Base-by-base conservation (phyloP, 192 early-diverging fungal genomes). In the Allomyces arbusculus region DNA sequence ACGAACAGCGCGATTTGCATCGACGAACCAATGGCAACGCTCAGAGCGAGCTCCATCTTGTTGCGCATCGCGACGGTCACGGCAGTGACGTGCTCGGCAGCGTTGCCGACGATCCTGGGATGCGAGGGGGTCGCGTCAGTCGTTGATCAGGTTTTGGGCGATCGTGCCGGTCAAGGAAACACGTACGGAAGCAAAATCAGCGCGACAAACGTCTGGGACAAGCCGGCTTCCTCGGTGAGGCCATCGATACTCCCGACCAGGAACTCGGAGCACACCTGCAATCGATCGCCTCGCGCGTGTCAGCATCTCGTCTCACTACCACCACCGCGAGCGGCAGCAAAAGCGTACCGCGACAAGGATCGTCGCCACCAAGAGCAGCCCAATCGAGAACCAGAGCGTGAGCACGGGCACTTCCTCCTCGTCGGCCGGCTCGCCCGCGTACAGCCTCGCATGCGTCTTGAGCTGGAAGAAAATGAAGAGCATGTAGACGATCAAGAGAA, bases 41-140 rank as follows among this genome's bases (percentile, higher is more conserved):
- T 82, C 65, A 97, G 80, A 0, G 89, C 86, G 55, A 97, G 70
- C 69, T 95, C 89, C 91, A 91, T 93, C 76, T 93, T 93, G 79
- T 92, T 84, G 70, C 86, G 84, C 63, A 88, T 81, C 2, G 91
- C 87, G 14, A 82, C 84, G 1, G 81, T 82, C 23, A 91, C 78
- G 23, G 91, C 91, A 0, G 88, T 91, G 26, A 90, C 82, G 70
- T 95, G 90, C 76, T 79, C 77, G 20, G 55, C 23, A 9, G 64
- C 63, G 61, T 67, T 44, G 12, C 65, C 65, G 10, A 66, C 65
- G 50, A 66, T 66, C n/a, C 33, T 40, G 8, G 3, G 3, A 40
- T 0, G 33, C 0, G 33, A 8, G 7, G 33, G 7, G 33, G 5
- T 40, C 26, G n/a, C n/a, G 33, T 40, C 33, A 0, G 33, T 40